Percentiles rank a stretch among this genome's conserved stretches.
These are phyloP conservation scores for Hypoxylon rickii DNA, from an alignment of 495 filamentous ascomycete genomes.

Conservation along the genomic window DNA sequence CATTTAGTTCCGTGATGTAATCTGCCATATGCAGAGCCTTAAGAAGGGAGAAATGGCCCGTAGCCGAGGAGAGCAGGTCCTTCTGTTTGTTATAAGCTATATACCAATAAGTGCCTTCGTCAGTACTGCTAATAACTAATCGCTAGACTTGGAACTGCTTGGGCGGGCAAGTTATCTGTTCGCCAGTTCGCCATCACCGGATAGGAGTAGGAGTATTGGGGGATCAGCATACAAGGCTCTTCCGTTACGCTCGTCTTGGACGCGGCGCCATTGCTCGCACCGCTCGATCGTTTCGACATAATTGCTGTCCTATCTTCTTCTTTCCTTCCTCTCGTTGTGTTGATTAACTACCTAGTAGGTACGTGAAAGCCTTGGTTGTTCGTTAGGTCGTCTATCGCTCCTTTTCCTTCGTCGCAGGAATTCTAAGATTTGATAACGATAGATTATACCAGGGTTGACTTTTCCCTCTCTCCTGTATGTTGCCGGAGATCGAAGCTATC, in stretches of 20 bases:
- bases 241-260: conserved; percentile 37
- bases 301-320: conserved; percentile 5
- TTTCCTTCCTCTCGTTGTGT: neutral
- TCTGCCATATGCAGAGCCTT: conserved; percentile 93
- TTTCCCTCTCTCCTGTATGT: neutral
- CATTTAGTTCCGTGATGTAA: conserved; percentile 93
- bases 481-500: neutral
- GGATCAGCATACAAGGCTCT: conserved; percentile 38
- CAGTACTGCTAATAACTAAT: conserved; percentile 10
- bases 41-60: conserved; percentile 70
- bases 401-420: neutral
- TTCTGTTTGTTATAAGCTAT: conserved; percentile 84
- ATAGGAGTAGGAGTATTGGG: too few species aligned
- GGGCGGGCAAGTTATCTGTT: too few species aligned
- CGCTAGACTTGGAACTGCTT: neutral
- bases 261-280: conserved; percentile 47
- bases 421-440: neutral
- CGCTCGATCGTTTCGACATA: conserved; percentile 57
- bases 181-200: too few species aligned
- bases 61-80: conserved; percentile 73
- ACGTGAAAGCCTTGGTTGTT: too few species aligned
- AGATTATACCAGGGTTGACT: neutral
- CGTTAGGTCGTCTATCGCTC: neutral
- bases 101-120: neutral
- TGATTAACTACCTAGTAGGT: too few species aligned